Evolutionary conservation across 2,329 filamentous ascomycete species (phyloP).

Genomic region (Neofusicoccum sp.): DNA sequence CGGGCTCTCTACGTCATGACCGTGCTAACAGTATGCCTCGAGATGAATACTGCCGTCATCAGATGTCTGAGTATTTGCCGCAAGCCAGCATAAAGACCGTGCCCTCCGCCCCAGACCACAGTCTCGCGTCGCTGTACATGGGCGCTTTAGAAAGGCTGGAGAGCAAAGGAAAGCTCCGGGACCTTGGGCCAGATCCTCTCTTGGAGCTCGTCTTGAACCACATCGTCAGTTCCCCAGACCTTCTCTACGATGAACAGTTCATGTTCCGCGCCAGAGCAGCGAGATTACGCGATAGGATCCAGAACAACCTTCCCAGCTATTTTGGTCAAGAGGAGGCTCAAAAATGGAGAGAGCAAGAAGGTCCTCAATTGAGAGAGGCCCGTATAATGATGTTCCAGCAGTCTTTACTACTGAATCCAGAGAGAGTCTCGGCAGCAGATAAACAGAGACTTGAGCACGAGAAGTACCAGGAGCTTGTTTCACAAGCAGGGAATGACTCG

Average conservation of each 20-base stretch:
- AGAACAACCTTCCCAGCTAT: background rate
- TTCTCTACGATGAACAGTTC: conserved; percentile 4
- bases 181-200: background rate
- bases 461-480: background rate
- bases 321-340: background rate
- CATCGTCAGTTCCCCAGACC: background rate
- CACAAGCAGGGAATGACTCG: background rate
- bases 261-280: conserved; percentile 1
- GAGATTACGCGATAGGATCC: background rate
- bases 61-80: conserved; percentile 6
- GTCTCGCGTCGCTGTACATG: conserved; percentile 5
- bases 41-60: conserved; percentile 6
- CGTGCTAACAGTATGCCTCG: background rate
- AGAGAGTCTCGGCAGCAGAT: background rate
- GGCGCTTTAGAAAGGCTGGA: background rate
- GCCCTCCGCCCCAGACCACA: background rate
- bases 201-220: background rate
- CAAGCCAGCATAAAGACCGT: background rate
- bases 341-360: background rate
- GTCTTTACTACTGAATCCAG: background rate
- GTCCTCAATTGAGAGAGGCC: background rate
- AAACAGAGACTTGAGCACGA: background rate
- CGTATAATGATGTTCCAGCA: background rate
- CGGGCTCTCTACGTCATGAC: background rate
- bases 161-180: background rate